These are phyloP conservation scores for Candida sithepensis DNA, from an alignment of 805 yeast genomes.

Conservation along the genomic window DNA sequence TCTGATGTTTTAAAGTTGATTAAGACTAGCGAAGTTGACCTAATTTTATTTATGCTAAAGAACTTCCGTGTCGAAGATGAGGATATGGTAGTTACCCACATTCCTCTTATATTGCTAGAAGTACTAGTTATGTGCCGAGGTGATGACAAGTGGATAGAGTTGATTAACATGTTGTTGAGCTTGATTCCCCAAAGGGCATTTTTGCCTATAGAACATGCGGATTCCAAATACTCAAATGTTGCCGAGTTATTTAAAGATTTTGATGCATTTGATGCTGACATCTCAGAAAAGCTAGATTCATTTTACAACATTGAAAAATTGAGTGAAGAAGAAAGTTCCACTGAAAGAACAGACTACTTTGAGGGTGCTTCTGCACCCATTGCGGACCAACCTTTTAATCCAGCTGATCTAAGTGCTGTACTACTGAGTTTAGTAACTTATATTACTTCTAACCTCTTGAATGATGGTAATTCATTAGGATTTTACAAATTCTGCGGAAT, in stretches of 20 bases:
- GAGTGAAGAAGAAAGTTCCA: slow-evolving; percentile 2
- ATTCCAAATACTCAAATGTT: slow-evolving; percentile 10
- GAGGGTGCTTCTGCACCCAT: slow-evolving; percentile 11
- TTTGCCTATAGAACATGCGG: slow-evolving; percentile 47
- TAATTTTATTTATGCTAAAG: slow-evolving; percentile 56
- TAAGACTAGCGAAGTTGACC: slow-evolving; percentile 36
- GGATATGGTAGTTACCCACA: slow-evolving; percentile 73
- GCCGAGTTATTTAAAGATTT: slow-evolving; percentile 5
- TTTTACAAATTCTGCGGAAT: slow-evolving; percentile 34
- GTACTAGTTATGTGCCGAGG: slow-evolving; percentile 32
- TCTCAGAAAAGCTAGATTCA: slow-evolving; percentile 10
- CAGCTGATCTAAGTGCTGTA: slow-evolving; percentile 42
- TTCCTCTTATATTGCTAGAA: slow-evolving; percentile 64
- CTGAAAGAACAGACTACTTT: slow-evolving; percentile 5
- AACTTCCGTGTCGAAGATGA: slow-evolving; percentile 80
- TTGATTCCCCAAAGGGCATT: slow-evolving; percentile 63
- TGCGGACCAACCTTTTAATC: slow-evolving; percentile 34
- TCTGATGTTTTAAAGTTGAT: slow-evolving; percentile 49
- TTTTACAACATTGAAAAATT: slow-evolving; percentile 14
- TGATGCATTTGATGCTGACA: slow-evolving; percentile 10
- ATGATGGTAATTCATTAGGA: slow-evolving; percentile 12
- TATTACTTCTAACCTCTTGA: slow-evolving; percentile 15
- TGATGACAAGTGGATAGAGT: slow-evolving; percentile 33
- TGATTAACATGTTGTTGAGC: slow-evolving; percentile 43
- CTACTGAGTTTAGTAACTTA: slow-evolving; percentile 32